Evolutionary conservation across 2,329 filamentous ascomycete genomes (phyloP).

Genomic region (Colletotrichum lentis): DNA sequence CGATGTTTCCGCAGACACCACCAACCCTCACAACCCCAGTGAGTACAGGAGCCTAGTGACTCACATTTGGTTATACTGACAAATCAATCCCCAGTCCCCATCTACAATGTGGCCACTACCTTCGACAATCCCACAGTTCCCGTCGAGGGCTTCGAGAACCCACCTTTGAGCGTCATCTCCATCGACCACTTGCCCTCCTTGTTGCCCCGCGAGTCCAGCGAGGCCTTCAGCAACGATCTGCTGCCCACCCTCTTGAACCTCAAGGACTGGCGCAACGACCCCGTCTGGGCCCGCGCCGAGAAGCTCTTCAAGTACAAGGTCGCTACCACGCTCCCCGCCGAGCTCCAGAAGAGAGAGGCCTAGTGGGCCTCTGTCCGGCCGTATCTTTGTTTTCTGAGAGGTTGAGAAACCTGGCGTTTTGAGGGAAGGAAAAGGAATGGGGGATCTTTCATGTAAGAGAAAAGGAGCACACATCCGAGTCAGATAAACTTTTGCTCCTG

Average conservation of each 20-base stretch:
- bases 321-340: conserved; percentile 65
- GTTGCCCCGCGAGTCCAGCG: conserved; percentile 84
- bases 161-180: conserved; percentile 79
- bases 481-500: neutral
- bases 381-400: conserved; percentile 30
- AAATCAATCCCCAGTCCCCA: conserved; percentile 63
- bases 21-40: conserved; percentile 69
- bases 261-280: conserved; percentile 74
- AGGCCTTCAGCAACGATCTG: conserved; percentile 82
- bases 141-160: conserved; percentile 66
- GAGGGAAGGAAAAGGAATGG: neutral
- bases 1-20: conserved; percentile 80
- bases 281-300: conserved; percentile 87
- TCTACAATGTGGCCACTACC: conserved; percentile 85
- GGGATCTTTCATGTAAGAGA: conserved; percentile 2
- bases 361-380: conserved; percentile 31
- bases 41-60: neutral
- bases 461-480: conserved; percentile 8
- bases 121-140: conserved; percentile 88
- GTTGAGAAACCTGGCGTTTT: conserved; percentile 26
- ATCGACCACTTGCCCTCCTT: conserved; percentile 88
- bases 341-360: conserved; percentile 37
- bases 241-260: conserved; percentile 80
- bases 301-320: conserved; percentile 87
- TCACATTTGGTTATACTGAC: conserved; percentile 34